Evolutionary conservation across 2,329 filamentous ascomycete species (phyloP).

Genomic region (Zasmidium angulare): DNA sequence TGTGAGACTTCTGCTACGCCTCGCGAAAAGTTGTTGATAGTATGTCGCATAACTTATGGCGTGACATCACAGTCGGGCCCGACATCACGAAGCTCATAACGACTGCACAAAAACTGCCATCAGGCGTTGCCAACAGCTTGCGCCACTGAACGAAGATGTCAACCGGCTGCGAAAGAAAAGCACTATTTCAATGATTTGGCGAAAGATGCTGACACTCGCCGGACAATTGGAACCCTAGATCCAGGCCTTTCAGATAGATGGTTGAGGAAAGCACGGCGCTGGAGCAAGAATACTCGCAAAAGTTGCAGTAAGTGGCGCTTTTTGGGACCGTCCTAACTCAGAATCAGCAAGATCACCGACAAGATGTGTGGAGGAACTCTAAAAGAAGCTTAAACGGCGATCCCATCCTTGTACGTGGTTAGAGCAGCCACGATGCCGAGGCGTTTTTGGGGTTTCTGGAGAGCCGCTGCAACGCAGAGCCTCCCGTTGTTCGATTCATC

Average conservation of each 20-base stretch:
- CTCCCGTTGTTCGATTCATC: not conserved
- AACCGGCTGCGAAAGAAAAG: not conserved
- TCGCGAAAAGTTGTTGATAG: not conserved
- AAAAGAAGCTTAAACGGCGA: constrained; percentile 6
- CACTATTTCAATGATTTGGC: not conserved
- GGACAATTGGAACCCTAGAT: not conserved
- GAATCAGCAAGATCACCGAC: not conserved
- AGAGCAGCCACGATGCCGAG: not conserved
- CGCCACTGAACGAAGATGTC: too few relatives aligned
- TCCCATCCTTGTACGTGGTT: not conserved
- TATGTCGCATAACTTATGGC: not conserved
- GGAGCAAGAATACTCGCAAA: not conserved
- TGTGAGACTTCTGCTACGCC: not conserved
- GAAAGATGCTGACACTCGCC: not conserved
- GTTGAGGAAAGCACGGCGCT: not conserved
- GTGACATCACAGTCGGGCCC: not conserved
- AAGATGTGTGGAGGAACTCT: not conserved
- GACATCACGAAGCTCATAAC: not conserved
- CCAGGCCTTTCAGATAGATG: not conserved
- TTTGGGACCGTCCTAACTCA: too few relatives aligned
- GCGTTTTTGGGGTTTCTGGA: not conserved
- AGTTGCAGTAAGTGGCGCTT: not conserved
- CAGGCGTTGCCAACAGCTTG: not conserved
- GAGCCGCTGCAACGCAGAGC: not conserved
- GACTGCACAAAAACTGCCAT: not conserved